These are phyloP conservation scores for Forsythia viridissima DNA, from an alignment of 257 asterid species.

Conservation along the genomic window DNA sequence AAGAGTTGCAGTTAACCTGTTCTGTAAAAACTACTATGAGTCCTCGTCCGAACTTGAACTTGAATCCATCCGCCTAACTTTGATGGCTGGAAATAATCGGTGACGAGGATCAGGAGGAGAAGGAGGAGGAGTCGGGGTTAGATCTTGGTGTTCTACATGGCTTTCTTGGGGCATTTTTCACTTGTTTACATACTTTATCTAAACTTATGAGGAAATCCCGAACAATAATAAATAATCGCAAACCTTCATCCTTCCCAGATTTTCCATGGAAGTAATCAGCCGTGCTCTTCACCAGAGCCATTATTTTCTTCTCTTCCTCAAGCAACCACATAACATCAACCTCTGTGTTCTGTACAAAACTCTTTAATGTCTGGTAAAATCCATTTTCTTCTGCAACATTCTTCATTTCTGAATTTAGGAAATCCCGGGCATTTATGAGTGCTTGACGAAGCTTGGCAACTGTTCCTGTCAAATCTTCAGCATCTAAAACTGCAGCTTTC, in stretches of 20 bases:
- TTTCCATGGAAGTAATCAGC: constrained; percentile 72
- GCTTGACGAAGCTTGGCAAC: constrained; percentile 49
- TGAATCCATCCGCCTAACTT: constrained; percentile 65
- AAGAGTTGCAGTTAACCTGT: not conserved
- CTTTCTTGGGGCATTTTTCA: constrained; percentile 39
- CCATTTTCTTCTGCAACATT: constrained; percentile 38
- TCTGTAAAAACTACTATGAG: constrained; percentile 21
- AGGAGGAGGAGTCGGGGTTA: constrained; percentile 22
- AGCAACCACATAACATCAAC: constrained; percentile 43
- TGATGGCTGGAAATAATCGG: constrained; percentile 59
- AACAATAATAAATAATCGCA: constrained; percentile 52
- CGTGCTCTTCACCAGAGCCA: constrained; percentile 56
- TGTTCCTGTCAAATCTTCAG: constrained; percentile 46
- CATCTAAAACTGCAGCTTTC: constrained; percentile 59
- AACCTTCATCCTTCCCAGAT: constrained; percentile 60
- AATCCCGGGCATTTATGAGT: constrained; percentile 34
- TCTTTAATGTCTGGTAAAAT: constrained; percentile 40
- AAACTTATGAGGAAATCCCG: constrained; percentile 60
- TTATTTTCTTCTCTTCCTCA: constrained; percentile 55
- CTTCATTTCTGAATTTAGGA: constrained; percentile 39
- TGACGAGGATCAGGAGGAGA: constrained; percentile 46
- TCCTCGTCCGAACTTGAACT: constrained; percentile 81
- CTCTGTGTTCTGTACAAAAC: constrained; percentile 47
- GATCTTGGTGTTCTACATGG: constrained; percentile 31
- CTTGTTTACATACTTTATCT: constrained; percentile 66